A percentile compares a stretch with the other conserved stretches of the same genome.
phyloP scores from a whole-genome alignment of 345 rosid species.

The Gossypium arboreum region DNA sequence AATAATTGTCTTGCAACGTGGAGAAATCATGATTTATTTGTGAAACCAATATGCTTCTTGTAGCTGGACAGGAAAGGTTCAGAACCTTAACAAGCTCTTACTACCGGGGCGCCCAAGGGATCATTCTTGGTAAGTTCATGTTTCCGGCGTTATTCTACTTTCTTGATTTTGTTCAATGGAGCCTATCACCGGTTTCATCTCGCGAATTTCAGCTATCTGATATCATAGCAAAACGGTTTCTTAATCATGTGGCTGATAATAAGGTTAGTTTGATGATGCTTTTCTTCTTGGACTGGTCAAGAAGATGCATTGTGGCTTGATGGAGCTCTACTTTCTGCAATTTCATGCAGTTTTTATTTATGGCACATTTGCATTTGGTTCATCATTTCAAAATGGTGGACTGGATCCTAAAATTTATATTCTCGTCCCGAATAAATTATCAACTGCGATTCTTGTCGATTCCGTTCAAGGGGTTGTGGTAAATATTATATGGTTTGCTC shows the following conservation, averaged over 20 bases:
- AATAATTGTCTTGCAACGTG: background rate
- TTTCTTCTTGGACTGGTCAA: background rate
- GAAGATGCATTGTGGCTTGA: background rate
- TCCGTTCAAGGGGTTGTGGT: background rate
- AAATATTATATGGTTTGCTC: background rate
- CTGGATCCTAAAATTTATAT: background rate
- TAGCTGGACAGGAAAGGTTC: conserved; percentile 98
- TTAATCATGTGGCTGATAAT: background rate
- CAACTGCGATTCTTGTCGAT: background rate
- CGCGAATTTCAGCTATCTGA: background rate
- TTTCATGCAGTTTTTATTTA: background rate
- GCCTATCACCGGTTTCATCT: background rate
- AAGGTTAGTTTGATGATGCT: background rate
- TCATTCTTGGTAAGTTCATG: conserved; percentile 68
- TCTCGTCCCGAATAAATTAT: background rate
- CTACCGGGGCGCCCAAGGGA: conserved; percentile 93
- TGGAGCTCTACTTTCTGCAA: background rate
- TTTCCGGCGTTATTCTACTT: background rate
- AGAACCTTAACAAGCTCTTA: conserved; percentile 89
- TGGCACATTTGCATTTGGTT: background rate
- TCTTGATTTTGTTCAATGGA: conserved; percentile 16
- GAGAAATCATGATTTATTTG: conserved; percentile 2
- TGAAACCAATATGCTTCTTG: conserved; percentile 25
- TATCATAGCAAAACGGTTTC: background rate
- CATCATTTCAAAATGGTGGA: background rate